Base-by-base conservation (phyloP, 1,139 yeast genomes). In the Hyphopichia fennica region DNA sequence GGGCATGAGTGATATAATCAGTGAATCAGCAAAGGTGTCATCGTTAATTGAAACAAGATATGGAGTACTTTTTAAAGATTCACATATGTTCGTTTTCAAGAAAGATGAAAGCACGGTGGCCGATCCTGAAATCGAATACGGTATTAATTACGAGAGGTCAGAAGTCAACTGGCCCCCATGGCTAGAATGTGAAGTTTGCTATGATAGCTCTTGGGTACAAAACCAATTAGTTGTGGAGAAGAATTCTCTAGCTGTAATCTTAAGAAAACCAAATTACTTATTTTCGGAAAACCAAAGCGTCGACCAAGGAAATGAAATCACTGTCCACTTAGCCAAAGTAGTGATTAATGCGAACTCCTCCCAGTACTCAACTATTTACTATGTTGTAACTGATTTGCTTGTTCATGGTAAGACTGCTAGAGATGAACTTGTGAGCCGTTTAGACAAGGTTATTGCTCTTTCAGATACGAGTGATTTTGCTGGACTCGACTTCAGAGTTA, bases 101-200 rank as follows among this genome's bases (percentile, higher is more conserved):
- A 78, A 53, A 66, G 75, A 57, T 61, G 77, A 49, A 20, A 45
- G 46, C 11, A 42, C 54, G 4, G 49, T 56, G 10, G 42, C 40
- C 34, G 58, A 55, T 27, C 58, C 66, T 1, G 61, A 57, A 38
- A 48, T 59, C 18, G 62, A 60, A 18, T 60, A 60, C 41, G 68
- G 67, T 15, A 51, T 50, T 22, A 56, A 51, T 3, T 59, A 58
- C 45, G 40, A 52, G 1, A 48, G 46, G 14, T 43, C 57, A 6
- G 56, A 58, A 13, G 50, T 51, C 8, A 52, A 52, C 35, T 88
- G 96, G 96, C 93, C 96, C 1, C 96, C 96, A 1, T 85, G 93
- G 89, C 62, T 89, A 29, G 87, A 85, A 45, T 54, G 60, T 39
- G 98, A 91, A 58, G 74, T 85, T 45, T 82, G 90, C 49, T 86